Conservation (phyloP, 371 early-diverging fungal genomes). For the Mortierella sp. region DNA sequence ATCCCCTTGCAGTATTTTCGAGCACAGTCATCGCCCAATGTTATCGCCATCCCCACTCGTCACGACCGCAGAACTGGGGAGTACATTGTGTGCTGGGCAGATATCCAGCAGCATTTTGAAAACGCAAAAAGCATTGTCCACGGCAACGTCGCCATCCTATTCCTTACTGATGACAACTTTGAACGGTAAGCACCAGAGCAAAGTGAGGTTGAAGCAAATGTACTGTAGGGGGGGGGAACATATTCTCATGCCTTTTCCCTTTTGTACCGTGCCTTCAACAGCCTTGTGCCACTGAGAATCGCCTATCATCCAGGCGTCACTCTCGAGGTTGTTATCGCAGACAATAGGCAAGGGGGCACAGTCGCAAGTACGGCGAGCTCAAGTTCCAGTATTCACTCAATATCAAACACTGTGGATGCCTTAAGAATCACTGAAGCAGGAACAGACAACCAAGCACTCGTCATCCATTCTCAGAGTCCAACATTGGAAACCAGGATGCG, state of each 20-base stretch:
- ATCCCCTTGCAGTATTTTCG: too few species aligned
- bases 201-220: too few species aligned
- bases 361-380: too few species aligned
- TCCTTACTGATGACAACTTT: neutral
- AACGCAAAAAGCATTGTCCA: neutral
- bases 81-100: too few species aligned
- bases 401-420: too few species aligned
- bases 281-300: constrained; percentile 9
- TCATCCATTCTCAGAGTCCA: neutral
- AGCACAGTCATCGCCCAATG: too few species aligned
- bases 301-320: neutral
- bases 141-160: neutral
- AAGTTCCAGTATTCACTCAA: neutral
- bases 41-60: too few species aligned
- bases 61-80: too few species aligned
- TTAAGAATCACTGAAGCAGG: too few species aligned
- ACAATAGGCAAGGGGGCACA: neutral
- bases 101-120: neutral
- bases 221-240: too few species aligned
- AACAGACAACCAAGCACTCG: neutral
- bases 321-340: constrained; percentile 5
- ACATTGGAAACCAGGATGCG: too few species aligned
- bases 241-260: neutral
- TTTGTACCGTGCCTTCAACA: neutral
- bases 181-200: neutral